Percentiles rank a stretch among this genome's conserved stretches.
Conservation (phyloP, 2,329 filamentous ascomycete genomes). For the Exophiala viscosa region DNA sequence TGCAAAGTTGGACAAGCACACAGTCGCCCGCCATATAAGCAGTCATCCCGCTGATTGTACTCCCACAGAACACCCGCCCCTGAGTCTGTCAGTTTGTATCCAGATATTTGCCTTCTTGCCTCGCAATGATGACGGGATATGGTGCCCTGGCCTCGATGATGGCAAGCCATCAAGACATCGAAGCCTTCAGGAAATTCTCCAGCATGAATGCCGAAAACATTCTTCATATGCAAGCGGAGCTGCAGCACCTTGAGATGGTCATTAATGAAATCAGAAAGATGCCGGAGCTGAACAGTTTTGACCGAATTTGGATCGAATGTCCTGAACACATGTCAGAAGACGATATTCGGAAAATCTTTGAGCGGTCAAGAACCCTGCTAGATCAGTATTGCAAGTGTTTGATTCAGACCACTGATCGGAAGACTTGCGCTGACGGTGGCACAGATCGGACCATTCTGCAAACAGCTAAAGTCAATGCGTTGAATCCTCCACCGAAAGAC, state of each 20-base stretch:
- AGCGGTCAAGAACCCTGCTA: constrained; percentile 22
- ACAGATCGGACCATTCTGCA: constrained; percentile 22
- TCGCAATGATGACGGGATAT: constrained; percentile 21
- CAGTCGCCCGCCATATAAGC: constrained; percentile 16
- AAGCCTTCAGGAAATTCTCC: constrained; percentile 24
- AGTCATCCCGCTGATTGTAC: constrained; percentile 16
- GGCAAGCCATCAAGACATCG: constrained; percentile 18
- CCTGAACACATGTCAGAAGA: constrained; percentile 21
- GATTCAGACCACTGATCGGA: not conserved
- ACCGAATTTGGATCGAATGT: constrained; percentile 21
- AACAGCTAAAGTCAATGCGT: constrained; percentile 21
- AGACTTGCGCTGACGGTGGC: constrained; percentile 10
- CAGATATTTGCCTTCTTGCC: not conserved
- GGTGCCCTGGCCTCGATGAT: constrained; percentile 24
- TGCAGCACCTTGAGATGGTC: constrained; percentile 22
- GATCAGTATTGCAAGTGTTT: constrained; percentile 21
- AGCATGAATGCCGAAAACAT: constrained; percentile 22
- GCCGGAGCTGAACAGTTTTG: constrained; percentile 20
- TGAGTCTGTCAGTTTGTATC: constrained; percentile 4
- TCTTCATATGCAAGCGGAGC: constrained; percentile 26
- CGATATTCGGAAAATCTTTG: constrained; percentile 21
- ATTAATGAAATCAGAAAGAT: constrained; percentile 21
- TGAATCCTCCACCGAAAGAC: constrained; percentile 19
- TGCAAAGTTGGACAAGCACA: constrained; percentile 13
- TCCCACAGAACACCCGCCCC: constrained; percentile 13